Conservation (phyloP, 345 rosid species). For the Erysimum cheiranthoides region DNA sequence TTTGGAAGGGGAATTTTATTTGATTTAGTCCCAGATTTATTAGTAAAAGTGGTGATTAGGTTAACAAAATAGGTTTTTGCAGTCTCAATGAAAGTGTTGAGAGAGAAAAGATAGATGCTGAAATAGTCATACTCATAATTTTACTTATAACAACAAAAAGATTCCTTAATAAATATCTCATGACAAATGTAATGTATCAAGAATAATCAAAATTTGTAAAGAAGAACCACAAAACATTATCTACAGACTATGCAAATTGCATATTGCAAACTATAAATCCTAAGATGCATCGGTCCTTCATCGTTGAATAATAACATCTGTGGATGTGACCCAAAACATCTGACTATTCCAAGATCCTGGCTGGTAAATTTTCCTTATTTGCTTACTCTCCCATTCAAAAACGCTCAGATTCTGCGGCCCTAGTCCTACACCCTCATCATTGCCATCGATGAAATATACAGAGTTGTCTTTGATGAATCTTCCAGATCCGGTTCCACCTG, state of each 20-base stretch:
- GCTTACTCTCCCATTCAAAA: conserved; percentile 36
- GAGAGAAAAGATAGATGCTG: background rate
- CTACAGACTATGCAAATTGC: background rate
- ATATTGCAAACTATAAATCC: background rate
- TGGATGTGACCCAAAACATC: conserved; percentile 39
- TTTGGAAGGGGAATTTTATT: background rate
- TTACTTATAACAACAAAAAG: background rate
- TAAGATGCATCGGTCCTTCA: background rate
- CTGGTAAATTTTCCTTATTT: background rate
- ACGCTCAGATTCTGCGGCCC: conserved; percentile 27
- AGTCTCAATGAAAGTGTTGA: background rate
- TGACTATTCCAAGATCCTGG: conserved; percentile 34
- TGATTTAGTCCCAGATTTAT: background rate
- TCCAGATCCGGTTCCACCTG: conserved; percentile 1
- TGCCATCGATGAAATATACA: conserved; percentile 26
- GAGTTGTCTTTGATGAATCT: conserved; percentile 23
- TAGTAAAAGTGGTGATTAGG: background rate
- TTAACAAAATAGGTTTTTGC: background rate
- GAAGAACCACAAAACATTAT: background rate
- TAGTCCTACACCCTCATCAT: conserved; percentile 2
- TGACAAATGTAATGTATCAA: background rate
- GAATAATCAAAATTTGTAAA: conserved; percentile 23
- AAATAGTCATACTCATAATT: background rate
- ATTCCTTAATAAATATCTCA: background rate
- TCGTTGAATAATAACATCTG: conserved; percentile 7